Conservation (phyloP, 1,139 yeast genomes). For the Geotrichum candidum region DNA sequence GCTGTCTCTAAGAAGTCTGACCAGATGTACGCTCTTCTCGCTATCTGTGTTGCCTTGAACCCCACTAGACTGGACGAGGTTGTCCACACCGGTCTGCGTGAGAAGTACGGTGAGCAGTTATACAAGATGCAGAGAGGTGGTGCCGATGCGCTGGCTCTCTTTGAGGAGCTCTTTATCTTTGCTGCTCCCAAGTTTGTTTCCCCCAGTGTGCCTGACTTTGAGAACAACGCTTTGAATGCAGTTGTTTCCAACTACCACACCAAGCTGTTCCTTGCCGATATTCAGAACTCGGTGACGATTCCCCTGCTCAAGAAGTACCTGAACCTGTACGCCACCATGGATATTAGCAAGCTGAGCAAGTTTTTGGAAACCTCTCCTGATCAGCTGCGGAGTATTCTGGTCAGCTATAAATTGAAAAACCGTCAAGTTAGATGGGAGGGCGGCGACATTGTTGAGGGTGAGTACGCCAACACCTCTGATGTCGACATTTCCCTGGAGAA, state of each 20-base stretch:
- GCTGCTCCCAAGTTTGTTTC: slow-evolving; percentile 47
- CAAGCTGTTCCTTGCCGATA: slow-evolving; percentile 41
- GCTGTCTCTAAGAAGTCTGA: slow-evolving; percentile 45
- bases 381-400: slow-evolving; percentile 34
- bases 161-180: slow-evolving; percentile 43
- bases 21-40: slow-evolving; percentile 47
- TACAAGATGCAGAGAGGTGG: slow-evolving; percentile 41
- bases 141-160: slow-evolving; percentile 38
- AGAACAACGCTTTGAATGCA: slow-evolving; percentile 31
- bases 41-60: slow-evolving; percentile 42
- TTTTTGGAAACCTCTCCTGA: slow-evolving; percentile 40
- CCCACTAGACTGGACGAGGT: slow-evolving; percentile 45
- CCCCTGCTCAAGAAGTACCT: slow-evolving; percentile 42
- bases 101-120: slow-evolving; percentile 44
- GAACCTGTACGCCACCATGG: slow-evolving; percentile 44
- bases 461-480: slow-evolving; percentile 39
- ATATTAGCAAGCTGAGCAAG: slow-evolving; percentile 40
- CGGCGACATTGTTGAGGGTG: slow-evolving; percentile 41
- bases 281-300: slow-evolving; percentile 37
- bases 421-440: slow-evolving; percentile 42
- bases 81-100: slow-evolving; percentile 40
- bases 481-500: slow-evolving; percentile 41
- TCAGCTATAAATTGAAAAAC: slow-evolving; percentile 43
- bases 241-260: slow-evolving; percentile 43
- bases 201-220: slow-evolving; percentile 37